phyloP scores from a whole-genome alignment of 2,329 filamentous ascomycete genomes.

The Chaetomium olivaceum region DNA sequence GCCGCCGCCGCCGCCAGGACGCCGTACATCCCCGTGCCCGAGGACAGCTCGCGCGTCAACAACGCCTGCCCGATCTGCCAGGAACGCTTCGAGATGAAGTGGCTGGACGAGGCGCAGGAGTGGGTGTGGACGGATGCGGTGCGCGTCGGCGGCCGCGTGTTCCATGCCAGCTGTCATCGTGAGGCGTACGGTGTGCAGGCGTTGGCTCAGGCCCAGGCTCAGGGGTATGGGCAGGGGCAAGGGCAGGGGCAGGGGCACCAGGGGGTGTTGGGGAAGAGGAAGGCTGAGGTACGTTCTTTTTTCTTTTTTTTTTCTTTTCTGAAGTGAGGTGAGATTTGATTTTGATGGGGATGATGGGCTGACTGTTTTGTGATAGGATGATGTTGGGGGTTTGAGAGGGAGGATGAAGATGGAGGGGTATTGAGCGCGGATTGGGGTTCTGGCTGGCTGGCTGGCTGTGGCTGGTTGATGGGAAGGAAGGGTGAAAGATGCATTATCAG shows the following conservation, averaged over 20 bases:
- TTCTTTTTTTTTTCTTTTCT: neutral
- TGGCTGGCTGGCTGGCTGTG: neutral
- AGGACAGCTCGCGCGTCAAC: constrained; percentile 72
- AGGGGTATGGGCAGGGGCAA: constrained; percentile 37
- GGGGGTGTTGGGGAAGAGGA: constrained; percentile 70
- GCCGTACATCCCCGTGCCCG: constrained; percentile 80
- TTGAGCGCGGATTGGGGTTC: neutral
- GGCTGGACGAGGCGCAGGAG: constrained; percentile 90
- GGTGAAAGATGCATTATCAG: constrained; percentile 4
- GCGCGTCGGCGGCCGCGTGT: constrained; percentile 75
- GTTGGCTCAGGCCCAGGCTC: neutral
- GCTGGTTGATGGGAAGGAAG: neutral
- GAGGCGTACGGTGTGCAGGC: constrained; percentile 56
- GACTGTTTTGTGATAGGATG: constrained; percentile 18
- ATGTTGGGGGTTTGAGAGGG: constrained; percentile 19
- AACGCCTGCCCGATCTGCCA: constrained; percentile 90
- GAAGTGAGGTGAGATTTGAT: neutral
- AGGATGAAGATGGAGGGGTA: constrained; percentile 27
- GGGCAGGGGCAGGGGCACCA: constrained; percentile 53
- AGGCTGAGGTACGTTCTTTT: constrained; percentile 61
- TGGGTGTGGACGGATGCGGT: constrained; percentile 95
- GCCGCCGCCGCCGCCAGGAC: constrained; percentile 51
- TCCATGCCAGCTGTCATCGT: constrained; percentile 84
- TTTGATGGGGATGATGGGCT: neutral
- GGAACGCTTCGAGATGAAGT: constrained; percentile 89